A percentile compares a stretch with the other conserved stretches of the same genome.
These are phyloP conservation scores for Phyllosticta paracitricarpa DNA, from an alignment of 2,329 filamentous ascomycete species.

Conservation along the genomic window DNA sequence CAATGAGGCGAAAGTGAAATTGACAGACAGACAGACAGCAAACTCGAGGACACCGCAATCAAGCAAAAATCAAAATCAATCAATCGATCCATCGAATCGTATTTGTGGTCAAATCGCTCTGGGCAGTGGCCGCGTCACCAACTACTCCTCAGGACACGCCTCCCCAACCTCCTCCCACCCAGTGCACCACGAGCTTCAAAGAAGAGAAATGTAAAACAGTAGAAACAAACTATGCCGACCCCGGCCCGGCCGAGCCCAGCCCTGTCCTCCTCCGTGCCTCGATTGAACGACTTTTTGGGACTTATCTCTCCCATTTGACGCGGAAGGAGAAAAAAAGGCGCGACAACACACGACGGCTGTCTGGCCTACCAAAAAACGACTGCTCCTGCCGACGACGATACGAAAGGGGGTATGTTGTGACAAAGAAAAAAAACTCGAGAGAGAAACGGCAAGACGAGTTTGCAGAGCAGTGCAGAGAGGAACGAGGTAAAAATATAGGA, in stretches of 20 bases:
- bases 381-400: not conserved
- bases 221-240: not conserved
- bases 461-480: not conserved
- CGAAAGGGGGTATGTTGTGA: not conserved
- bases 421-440: not conserved
- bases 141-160: no score
- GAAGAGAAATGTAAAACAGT: not conserved
- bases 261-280: not conserved
- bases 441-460: not conserved
- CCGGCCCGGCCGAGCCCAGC: not conserved
- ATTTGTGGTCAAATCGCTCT: no score
- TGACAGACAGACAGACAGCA: no score
- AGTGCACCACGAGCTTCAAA: not conserved
- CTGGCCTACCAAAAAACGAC: not conserved
- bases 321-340: not conserved
- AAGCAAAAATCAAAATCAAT: no score
- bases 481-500: slow-evolving; percentile 5
- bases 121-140: no score
- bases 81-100: no score
- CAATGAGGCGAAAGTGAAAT: no score
- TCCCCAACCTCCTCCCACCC: no score
- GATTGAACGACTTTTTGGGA: not conserved
- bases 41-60: no score
- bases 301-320: not conserved
- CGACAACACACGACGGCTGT: not conserved